Evolutionary conservation across 495 filamentous ascomycete species (phyloP).

Genomic region (Penicillium coffeae): DNA sequence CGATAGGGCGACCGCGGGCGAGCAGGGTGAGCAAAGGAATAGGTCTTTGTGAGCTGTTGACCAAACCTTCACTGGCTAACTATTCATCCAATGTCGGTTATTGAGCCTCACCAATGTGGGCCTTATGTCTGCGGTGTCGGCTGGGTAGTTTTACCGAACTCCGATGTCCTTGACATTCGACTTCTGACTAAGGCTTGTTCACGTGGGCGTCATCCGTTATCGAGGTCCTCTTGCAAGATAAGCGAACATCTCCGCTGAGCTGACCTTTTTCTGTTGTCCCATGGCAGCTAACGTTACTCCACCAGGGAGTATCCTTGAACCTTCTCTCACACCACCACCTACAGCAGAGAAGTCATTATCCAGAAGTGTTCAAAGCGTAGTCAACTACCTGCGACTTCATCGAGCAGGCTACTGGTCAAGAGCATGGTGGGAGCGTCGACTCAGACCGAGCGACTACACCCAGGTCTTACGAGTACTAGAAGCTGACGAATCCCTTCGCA

Average conservation of each 20-base stretch:
- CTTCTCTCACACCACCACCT: conserved; percentile 2
- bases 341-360: conserved; percentile 4
- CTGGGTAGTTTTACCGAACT: not conserved
- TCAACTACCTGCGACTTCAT: conserved; percentile 8
- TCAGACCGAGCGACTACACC: conserved; percentile 6
- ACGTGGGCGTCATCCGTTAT: not conserved
- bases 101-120: not conserved
- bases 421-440: conserved; percentile 7
- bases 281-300: conserved; percentile 16
- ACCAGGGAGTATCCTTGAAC: conserved; percentile 4
- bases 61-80: not conserved
- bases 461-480: conserved; percentile 10
- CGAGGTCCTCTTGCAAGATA: not conserved
- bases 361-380: conserved; percentile 4
- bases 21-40: not conserved
- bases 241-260: not conserved
- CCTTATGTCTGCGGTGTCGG: not conserved
- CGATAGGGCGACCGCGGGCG: not conserved
- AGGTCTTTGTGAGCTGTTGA: not conserved
- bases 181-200: not conserved
- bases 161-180: not conserved
- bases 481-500: conserved; percentile 6
- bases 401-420: conserved; percentile 5
- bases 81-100: not conserved
- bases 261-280: not conserved